A percentile compares a stretch with the other conserved stretches of the same genome.
phyloP scores from a whole-genome alignment of 345 rosid species.

The Odontarrhena argentea region DNA sequence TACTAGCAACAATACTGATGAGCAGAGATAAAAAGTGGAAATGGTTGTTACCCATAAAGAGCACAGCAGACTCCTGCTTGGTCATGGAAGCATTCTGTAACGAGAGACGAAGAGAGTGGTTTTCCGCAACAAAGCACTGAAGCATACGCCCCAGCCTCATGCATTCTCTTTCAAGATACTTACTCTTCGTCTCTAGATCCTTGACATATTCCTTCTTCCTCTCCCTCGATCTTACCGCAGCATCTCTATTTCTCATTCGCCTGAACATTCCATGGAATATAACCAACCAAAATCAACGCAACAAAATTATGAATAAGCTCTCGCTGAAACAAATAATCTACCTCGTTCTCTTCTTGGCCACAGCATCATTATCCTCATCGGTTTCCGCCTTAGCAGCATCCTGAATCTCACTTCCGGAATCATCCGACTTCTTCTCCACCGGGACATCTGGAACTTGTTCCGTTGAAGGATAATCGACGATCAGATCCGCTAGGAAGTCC shows the following conservation, averaged over 20 bases:
- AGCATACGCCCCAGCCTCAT: slow-evolving; percentile 76
- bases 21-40: too few species aligned
- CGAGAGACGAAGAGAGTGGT: slow-evolving; percentile 67
- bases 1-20: too few species aligned
- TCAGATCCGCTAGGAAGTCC: slow-evolving; percentile 48
- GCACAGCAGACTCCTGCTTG: slow-evolving; percentile 99
- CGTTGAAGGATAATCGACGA: slow-evolving; percentile 46
- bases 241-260: slow-evolving; percentile 88
- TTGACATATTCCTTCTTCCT: slow-evolving; percentile 74
- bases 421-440: slow-evolving; percentile 28
- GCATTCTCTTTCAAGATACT: slow-evolving; percentile 80
- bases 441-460: slow-evolving; percentile 22
- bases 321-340: not conserved
- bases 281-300: slow-evolving; percentile 5
- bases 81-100: slow-evolving; percentile 65
- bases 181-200: slow-evolving; percentile 83
- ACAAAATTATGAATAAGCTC: not conserved
- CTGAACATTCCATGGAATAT: slow-evolving; percentile 52
- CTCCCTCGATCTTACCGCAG: slow-evolving; percentile 83
- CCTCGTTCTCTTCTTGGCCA: slow-evolving; percentile 60
- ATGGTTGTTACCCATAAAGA: slow-evolving; percentile 70
- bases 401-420: slow-evolving; percentile 34
- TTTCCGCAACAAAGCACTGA: slow-evolving; percentile 72
- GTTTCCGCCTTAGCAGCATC: slow-evolving; percentile 33
- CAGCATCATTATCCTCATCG: slow-evolving; percentile 40